phyloP scores from a whole-genome alignment of 306 rosid species.

The Cicer pinnatifidum region DNA sequence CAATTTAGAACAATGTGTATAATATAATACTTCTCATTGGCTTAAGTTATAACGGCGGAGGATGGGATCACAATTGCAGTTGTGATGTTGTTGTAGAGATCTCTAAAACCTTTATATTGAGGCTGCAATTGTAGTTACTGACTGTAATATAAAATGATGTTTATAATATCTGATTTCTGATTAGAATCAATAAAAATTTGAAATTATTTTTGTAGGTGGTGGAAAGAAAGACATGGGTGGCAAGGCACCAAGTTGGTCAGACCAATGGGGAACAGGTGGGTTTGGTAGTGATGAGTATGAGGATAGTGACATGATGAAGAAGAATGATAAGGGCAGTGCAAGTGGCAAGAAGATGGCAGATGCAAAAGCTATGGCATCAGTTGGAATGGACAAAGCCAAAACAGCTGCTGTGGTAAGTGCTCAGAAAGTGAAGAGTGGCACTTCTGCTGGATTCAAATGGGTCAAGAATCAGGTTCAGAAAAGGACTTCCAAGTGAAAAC shows the following conservation, averaged over 20 bases:
- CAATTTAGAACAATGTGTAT: neutral
- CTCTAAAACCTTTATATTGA: neutral
- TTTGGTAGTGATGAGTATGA: constrained; percentile 46
- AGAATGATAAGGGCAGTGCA: constrained; percentile 43
- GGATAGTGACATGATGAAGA: constrained; percentile 45
- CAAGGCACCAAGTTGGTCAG: constrained; percentile 82
- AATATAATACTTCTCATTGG: neutral
- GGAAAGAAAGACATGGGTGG: constrained; percentile 57
- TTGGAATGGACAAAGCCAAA: constrained; percentile 61
- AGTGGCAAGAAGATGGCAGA: constrained; percentile 60
- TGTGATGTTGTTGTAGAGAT: neutral
- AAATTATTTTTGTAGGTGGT: neutral
- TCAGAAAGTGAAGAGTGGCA: constrained; percentile 59
- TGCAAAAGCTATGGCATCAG: constrained; percentile 58
- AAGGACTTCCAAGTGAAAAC: constrained; percentile 60
- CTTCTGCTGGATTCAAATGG: constrained; percentile 76
- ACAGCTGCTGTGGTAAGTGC: constrained; percentile 53
- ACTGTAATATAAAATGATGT: neutral
- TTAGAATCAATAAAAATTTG: neutral
- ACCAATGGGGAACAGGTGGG: constrained; percentile 68
- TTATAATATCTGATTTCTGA: neutral
- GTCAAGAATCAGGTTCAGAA: constrained; percentile 69
- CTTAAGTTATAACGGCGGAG: neutral
- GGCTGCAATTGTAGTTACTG: neutral
- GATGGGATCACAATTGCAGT: neutral